Base-by-base conservation (phyloP, 1,284 basidiomycete species). In the Ustilago xerochloae region DNA sequence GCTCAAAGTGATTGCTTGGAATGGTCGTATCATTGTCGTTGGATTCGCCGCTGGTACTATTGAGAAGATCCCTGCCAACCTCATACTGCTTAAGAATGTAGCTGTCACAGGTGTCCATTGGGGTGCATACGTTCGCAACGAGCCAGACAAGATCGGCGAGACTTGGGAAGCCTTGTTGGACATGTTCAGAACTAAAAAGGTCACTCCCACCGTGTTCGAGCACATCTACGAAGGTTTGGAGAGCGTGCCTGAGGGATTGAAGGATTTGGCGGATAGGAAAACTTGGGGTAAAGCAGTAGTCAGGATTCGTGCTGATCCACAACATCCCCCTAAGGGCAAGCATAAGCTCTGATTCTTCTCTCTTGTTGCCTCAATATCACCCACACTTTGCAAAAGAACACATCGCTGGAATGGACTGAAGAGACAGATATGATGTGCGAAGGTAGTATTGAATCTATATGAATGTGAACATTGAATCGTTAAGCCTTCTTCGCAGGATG, bases 211-310 rank as follows among this genome's bases (percentile, higher is more conserved):
- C 3, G 87, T 91, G 7, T 97, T 92, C 80, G 87, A 89, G 10
- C 88, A 90, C 55, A 82, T 91, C 2, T 97, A 90, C 85, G 85
- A 86, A 62, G 95, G 93, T 0, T 87, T 98, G 12, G 86, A 87
- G 32, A 89, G 89, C 4, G 86, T 98, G 12, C 90, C 86, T 0
- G 69, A 84, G 43, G 88, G 86, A 1, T 71, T 89, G 50, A 74
- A 81, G 43, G 88, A 87, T 72, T 80, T 89, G 29, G 87, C 93
- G 79, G 87, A 88, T 55, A 87, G 96, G 63, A 90, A 93, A 86
- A 96, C 94, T 2, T 98, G 93, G 92, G 96, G 95, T 1, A 98
- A 98, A 85, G 92, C 89, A 0, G 87, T 96, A 20, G 88, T 93
- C 1, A 87, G 87, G 36, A 85, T 98, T 33, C 49, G 72, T 9